Percentiles rank a stretch among this genome's conserved stretches.
phyloP scores from a whole-genome alignment of 495 filamentous ascomycete species.

The Letharia columbiana region DNA sequence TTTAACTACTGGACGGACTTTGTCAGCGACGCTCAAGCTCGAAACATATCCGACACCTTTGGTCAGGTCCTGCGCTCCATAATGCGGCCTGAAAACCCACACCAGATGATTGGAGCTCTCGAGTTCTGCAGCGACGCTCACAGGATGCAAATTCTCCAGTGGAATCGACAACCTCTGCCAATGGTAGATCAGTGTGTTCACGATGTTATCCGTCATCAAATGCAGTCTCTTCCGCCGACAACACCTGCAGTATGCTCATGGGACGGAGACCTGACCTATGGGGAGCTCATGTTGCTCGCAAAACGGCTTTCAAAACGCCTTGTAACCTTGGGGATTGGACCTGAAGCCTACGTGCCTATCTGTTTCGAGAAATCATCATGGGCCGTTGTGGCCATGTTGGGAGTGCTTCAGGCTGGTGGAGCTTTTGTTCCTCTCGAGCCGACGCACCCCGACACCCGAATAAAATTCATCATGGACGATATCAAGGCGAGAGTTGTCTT shows the following conservation, averaged over 20 bases:
- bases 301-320: constrained; percentile 20
- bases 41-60: constrained; percentile 35
- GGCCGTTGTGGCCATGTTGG: constrained; percentile 28
- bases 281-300: constrained; percentile 27
- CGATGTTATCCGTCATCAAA: constrained; percentile 32
- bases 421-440: constrained; percentile 40
- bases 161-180: constrained; percentile 32
- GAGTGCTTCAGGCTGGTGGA: constrained; percentile 27
- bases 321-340: constrained; percentile 18
- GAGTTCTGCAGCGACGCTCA: constrained; percentile 31
- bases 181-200: constrained; percentile 33
- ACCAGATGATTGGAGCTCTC: constrained; percentile 28
- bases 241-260: constrained; percentile 23
- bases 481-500: constrained; percentile 23
- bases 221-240: constrained; percentile 8
- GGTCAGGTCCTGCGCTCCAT: constrained; percentile 31
- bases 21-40: constrained; percentile 32
- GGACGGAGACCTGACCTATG: constrained; percentile 23
- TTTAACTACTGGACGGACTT: constrained; percentile 36
- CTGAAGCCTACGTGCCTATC: constrained; percentile 26
- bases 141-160: constrained; percentile 30
- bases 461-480: constrained; percentile 25
- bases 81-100: constrained; percentile 12
- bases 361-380: constrained; percentile 31
- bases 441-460: constrained; percentile 28